A percentile compares a stretch with the other conserved stretches of the same genome.
phyloP scores from a whole-genome alignment of 306 rosid species.

The Trichosanthes truncata region DNA sequence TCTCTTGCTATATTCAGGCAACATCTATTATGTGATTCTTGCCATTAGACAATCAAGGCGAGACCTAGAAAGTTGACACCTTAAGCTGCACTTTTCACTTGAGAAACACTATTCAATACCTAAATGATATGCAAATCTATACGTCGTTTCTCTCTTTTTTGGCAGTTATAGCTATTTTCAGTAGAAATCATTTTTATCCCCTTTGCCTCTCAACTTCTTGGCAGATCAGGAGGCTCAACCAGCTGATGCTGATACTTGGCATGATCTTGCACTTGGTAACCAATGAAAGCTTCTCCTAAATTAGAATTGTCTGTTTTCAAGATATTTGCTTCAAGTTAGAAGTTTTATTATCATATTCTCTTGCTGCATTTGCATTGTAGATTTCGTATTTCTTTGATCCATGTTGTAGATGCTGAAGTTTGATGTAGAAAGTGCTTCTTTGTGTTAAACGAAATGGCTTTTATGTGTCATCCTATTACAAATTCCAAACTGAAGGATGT shows the following conservation, averaged over 20 bases:
- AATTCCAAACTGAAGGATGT: not conserved
- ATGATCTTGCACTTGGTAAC: slow-evolving; percentile 36
- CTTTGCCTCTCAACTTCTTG: not conserved
- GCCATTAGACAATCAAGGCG: not conserved
- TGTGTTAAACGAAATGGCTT: not conserved
- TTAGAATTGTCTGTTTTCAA: not conserved
- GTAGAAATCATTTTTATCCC: not conserved
- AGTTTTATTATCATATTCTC: not conserved
- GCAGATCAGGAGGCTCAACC: slow-evolving; percentile 43
- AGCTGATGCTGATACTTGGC: slow-evolving; percentile 36
- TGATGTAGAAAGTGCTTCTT: not conserved
- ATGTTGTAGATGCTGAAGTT: not conserved
- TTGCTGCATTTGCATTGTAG: not conserved
- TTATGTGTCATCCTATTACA: not conserved
- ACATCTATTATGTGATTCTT: not conserved
- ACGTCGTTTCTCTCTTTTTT: not conserved
- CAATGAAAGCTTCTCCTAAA: slow-evolving; percentile 12
- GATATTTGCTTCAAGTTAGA: not conserved
- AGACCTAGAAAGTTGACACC: not conserved
- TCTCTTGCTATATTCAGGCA: not conserved
- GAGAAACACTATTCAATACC: not conserved
- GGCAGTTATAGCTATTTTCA: not conserved
- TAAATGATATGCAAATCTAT: not conserved
- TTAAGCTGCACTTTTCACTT: not conserved
- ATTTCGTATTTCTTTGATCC: not conserved